Evolutionary conservation across 768 basidiomycete genomes (phyloP).

Genomic region (Russula brevipes): DNA sequence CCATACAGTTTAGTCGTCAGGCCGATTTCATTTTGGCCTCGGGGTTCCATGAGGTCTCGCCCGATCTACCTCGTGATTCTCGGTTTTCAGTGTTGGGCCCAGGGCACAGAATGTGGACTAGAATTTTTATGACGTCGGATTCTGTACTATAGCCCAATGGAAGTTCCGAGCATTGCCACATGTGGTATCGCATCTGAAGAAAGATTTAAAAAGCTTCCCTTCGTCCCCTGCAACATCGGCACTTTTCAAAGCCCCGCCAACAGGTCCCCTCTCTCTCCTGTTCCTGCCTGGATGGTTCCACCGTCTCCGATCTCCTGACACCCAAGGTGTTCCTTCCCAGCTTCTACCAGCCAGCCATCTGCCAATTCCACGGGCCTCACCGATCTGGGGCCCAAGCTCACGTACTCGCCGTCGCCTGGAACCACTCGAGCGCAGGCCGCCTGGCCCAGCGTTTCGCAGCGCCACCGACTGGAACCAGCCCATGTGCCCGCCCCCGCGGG

Average conservation of each 20-base stretch:
- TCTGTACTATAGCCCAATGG: background rate
- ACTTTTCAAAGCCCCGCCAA: constrained; percentile 12
- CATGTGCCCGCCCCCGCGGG: constrained; percentile 73
- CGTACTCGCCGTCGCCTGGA: constrained; percentile 54
- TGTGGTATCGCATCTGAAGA: too few species aligned
- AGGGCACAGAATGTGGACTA: background rate
- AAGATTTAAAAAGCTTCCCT: too few species aligned
- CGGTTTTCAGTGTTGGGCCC: background rate
- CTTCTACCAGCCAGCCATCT: constrained; percentile 52
- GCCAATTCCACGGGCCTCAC: constrained; percentile 42
- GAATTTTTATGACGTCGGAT: background rate
- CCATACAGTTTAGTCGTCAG: background rate
- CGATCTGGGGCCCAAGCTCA: constrained; percentile 37
- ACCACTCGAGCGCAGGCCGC: constrained; percentile 70
- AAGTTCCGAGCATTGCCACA: too few species aligned
- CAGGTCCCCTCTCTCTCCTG: background rate
- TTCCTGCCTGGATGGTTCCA: constrained; percentile 25
- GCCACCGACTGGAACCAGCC: constrained; percentile 69
- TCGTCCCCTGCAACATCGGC: background rate
- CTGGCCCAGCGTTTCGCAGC: constrained; percentile 56
- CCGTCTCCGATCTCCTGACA: constrained; percentile 54
- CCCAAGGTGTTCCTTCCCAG: constrained; percentile 52
- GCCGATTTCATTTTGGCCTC: background rate
- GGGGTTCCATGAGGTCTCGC: background rate
- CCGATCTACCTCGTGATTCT: background rate